phyloP scores from a whole-genome alignment of 2,329 filamentous ascomycete species.

The Trichophyton schoenleinii region DNA sequence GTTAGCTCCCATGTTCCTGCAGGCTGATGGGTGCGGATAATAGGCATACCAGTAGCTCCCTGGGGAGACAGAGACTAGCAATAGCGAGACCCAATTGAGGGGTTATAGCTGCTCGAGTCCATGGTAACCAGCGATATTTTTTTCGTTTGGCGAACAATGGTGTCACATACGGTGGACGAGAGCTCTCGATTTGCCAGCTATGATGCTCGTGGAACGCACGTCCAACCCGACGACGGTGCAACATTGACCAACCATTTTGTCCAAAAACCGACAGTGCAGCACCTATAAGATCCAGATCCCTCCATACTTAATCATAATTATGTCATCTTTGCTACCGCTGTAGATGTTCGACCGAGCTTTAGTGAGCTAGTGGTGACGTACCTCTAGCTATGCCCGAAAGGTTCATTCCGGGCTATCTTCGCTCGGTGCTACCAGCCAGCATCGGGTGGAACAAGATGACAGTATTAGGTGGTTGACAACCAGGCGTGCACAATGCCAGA shows the following conservation, averaged over 20 bases:
- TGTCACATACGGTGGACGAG: background rate
- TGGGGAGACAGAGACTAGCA: background rate
- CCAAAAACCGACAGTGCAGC: background rate
- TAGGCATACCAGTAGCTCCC: background rate
- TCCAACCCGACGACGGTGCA: background rate
- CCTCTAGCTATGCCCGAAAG: background rate
- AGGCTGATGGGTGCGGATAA: background rate
- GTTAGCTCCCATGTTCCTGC: background rate
- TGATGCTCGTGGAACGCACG: background rate
- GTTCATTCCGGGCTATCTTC: background rate
- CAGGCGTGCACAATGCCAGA: background rate
- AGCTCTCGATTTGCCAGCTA: background rate
- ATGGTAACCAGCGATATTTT: background rate
- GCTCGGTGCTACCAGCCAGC: background rate
- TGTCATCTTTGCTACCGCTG: background rate
- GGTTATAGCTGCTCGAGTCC: background rate
- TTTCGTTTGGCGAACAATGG: background rate
- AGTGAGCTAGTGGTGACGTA: background rate
- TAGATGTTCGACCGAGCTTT: background rate
- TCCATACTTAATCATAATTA: background rate
- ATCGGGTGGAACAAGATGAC: background rate
- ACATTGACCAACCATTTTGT: background rate
- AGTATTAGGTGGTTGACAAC: background rate
- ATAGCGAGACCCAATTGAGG: background rate
- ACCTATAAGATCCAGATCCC: background rate